Percentiles rank a stretch among this genome's conserved stretches.
phyloP scores from a whole-genome alignment of 1,284 basidiomycete species.

The Irpex sp. region DNA sequence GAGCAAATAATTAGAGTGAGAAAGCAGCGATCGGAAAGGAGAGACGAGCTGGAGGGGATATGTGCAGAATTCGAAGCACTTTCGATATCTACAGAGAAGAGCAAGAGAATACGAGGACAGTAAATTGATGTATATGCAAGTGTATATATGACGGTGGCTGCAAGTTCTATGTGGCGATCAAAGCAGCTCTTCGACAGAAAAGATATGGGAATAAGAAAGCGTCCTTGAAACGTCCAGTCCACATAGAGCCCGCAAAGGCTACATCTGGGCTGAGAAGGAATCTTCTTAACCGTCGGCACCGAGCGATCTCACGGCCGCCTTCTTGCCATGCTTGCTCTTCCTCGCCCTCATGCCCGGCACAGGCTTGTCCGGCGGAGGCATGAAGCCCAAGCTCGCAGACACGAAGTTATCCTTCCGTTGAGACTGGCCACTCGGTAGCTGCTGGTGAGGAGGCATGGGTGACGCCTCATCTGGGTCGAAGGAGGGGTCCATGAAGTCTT shows the following conservation, averaged over 20 bases:
- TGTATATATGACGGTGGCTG: background rate
- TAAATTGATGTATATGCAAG: background rate
- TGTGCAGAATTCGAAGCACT: background rate
- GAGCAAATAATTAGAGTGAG: background rate
- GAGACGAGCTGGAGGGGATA: too few relatives aligned
- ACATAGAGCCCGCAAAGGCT: background rate
- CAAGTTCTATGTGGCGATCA: background rate
- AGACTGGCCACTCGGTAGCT: background rate
- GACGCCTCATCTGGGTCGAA: slow-evolving; percentile 8
- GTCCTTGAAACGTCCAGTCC: background rate
- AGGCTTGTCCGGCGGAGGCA: slow-evolving; percentile 15
- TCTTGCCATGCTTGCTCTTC: slow-evolving; percentile 43
- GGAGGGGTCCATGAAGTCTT: slow-evolving; percentile 18
- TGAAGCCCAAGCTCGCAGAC: slow-evolving; percentile 9
- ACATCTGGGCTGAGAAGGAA: background rate
- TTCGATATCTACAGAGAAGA: background rate
- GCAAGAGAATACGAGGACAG: background rate
- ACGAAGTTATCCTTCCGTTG: background rate
- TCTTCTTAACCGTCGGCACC: slow-evolving; percentile 25
- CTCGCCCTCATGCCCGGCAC: slow-evolving; percentile 39
- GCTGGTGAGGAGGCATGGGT: slow-evolving; percentile 1
- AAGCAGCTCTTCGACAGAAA: background rate
- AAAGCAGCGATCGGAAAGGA: background rate
- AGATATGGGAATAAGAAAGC: background rate
- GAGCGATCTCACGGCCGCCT: slow-evolving; percentile 40